Evolutionary conservation across 768 basidiomycete species (phyloP).

Genomic region (Tylopilus subfusipes): DNA sequence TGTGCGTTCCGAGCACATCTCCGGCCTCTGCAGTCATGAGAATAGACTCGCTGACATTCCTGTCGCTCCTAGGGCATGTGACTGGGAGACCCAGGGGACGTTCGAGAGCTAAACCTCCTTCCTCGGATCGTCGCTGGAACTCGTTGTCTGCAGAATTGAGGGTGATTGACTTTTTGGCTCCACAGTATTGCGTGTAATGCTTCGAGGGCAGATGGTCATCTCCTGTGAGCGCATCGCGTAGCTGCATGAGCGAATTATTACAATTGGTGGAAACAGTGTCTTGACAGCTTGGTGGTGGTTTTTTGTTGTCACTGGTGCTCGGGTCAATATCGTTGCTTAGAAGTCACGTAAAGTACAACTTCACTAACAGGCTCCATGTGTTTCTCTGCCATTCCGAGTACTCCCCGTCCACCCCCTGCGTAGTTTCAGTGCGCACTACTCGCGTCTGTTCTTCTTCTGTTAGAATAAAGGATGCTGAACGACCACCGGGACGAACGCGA

Average conservation of each 20-base stretch:
- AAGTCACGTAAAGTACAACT: background rate
- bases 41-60: background rate
- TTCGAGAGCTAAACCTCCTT: background rate
- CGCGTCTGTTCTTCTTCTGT: background rate
- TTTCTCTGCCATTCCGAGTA: background rate
- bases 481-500: background rate
- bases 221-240: background rate
- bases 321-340: background rate
- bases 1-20: background rate
- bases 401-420: background rate
- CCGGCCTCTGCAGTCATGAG: background rate
- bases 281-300: slow-evolving; percentile 17
- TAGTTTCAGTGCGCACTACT: background rate
- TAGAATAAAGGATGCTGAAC: background rate
- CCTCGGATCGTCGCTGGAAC: background rate
- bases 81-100: background rate
- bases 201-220: background rate
- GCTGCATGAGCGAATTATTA: background rate
- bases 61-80: background rate
- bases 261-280: background rate
- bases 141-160: background rate
- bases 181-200: background rate
- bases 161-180: background rate
- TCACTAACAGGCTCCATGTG: slow-evolving; percentile 4
- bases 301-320: background rate